Base-by-base conservation (phyloP, 2,329 filamentous ascomycete genomes). In the Ophiostoma populinum region DNA sequence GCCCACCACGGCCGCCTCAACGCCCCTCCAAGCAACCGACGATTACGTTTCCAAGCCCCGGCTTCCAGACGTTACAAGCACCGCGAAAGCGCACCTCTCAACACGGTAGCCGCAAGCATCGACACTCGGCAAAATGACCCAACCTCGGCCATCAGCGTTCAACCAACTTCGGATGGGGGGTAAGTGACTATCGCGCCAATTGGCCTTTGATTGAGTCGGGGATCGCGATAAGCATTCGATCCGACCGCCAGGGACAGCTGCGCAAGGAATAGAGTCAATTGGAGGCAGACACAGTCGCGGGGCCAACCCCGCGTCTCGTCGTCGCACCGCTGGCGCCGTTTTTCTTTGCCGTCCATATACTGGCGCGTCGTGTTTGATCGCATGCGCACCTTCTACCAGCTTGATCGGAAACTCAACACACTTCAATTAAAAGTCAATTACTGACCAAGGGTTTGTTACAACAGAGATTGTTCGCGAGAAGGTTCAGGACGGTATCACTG, bases 391-490 rank as follows among this genome's bases (percentile, higher is more conserved):
- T n/a, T n/a, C n/a, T n/a, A n/a, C n/a, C n/a, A n/a, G n/a, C n/a
- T n/a, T n/a, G n/a, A n/a, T n/a, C n/a, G n/a, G n/a, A n/a, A n/a
- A n/a, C n/a, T n/a, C n/a, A n/a, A n/a, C n/a, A n/a, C n/a, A n/a
- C n/a, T n/a, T n/a, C n/a, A n/a, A n/a, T n/a, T n/a, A n/a, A n/a
- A n/a, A 32, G 32, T 28, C 7, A 15, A 18, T 13, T 30, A 13
- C 34, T 39, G 15, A 29, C 25, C 10, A 18, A 35, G 17, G 24
- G 35, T 31, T 32, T 27, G 29, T 37, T n/a, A n/a, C n/a, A n/a
- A n/a, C 52, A 95, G 90, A 98, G 69, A 80, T 95, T 46, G 83
- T 98, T 55, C 85, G 85, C 56, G 90, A 98, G 63, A 95, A 93
- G 65, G 90, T 98, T 47, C 90, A 98, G 59, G 90, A 98, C 67